A percentile compares a stretch with the other conserved stretches of the same genome.
Conservation (phyloP, 1,284 basidiomycete species). For the Austroboletus novae-zelandiae region DNA sequence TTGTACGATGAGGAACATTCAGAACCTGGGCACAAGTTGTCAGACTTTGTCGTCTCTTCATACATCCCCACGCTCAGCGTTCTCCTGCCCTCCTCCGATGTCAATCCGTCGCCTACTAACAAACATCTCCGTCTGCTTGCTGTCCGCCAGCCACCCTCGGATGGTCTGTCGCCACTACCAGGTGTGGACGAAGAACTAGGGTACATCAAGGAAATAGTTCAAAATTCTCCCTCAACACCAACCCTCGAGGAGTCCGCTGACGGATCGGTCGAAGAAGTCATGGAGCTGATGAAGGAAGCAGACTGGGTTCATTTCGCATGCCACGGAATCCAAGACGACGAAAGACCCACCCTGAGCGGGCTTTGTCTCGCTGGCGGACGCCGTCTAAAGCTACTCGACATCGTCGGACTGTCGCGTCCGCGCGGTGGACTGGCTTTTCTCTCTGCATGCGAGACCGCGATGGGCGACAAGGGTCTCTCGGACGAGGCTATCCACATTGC, state of each 20-base stretch:
- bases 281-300: background rate
- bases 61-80: background rate
- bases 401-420: background rate
- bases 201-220: background rate
- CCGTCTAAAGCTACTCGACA: background rate
- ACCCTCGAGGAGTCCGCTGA: background rate
- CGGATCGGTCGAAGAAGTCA: background rate
- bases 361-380: background rate
- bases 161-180: background rate
- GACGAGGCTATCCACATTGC: background rate
- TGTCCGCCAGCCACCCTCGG: background rate
- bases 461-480: background rate
- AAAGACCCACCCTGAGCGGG: background rate
- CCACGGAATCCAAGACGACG: background rate
- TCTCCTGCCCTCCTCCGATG: background rate
- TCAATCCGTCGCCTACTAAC: background rate
- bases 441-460: background rate
- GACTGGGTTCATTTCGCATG: background rate
- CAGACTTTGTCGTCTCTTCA: background rate
- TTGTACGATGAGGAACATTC: background rate
- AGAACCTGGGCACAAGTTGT: background rate
- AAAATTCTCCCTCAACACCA: background rate
- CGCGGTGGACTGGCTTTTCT: background rate
- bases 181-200: background rate
- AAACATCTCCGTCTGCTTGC: background rate